A percentile compares a stretch with the other conserved stretches of the same genome.
These are phyloP conservation scores for Chimonanthus salicifolius DNA, from an alignment of 164 flowering plant genomes.

Conservation along the genomic window DNA sequence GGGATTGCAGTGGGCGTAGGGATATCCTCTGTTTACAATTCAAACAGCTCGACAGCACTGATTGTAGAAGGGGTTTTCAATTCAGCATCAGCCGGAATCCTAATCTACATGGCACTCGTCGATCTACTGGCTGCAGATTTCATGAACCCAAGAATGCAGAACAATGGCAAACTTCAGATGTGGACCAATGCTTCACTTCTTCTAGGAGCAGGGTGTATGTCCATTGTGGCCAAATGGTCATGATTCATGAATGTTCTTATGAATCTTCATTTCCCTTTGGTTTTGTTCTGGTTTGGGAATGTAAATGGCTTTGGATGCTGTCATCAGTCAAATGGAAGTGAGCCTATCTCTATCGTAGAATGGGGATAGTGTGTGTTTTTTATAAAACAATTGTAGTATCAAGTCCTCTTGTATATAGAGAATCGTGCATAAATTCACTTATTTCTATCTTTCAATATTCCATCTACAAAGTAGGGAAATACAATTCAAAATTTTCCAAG, in stretches of 20 bases:
- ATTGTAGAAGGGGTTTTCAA: constrained; percentile 38
- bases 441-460: no score
- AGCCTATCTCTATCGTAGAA: no score
- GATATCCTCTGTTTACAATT: constrained; percentile 27
- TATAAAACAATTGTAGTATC: no score
- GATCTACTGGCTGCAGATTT: constrained; percentile 44
- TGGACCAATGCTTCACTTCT: constrained; percentile 25
- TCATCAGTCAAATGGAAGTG: no score
- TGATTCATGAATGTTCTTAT: neutral
- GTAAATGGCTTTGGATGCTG: no score
- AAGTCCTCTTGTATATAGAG: no score
- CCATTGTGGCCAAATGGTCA: constrained; percentile 42
- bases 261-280: neutral
- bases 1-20: constrained; percentile 43
- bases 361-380: no score
- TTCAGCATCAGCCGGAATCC: constrained; percentile 40
- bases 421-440: no score
- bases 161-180: constrained; percentile 26
- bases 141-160: constrained; percentile 31
- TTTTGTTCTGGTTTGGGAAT: neutral
- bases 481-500: no score
- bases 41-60: constrained; percentile 33
- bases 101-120: constrained; percentile 43
- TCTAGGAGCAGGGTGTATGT: constrained; percentile 37
- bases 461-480: no score